phyloP scores from a whole-genome alignment of 2,329 filamentous ascomycete species.

The Emmonsia crescens region DNA sequence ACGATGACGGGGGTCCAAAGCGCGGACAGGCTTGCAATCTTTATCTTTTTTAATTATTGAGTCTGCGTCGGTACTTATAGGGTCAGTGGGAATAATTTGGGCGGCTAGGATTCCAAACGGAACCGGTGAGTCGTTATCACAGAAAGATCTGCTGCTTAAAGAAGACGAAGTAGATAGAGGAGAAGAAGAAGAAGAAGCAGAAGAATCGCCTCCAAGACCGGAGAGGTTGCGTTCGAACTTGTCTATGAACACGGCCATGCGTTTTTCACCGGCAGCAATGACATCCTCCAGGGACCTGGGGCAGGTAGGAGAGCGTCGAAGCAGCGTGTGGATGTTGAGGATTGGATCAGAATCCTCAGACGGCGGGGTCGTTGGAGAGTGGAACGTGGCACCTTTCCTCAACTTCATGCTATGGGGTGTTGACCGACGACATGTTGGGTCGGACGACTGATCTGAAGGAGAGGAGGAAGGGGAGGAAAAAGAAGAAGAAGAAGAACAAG shows the following conservation, averaged over 20 bases:
- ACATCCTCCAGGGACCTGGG: constrained; percentile 52
- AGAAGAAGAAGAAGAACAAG: constrained; percentile 18
- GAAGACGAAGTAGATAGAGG: constrained; percentile 19
- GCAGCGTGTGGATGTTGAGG: constrained; percentile 40
- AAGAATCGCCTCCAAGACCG: constrained; percentile 28
- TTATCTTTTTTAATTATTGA: constrained; percentile 6
- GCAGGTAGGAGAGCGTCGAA: constrained; percentile 54
- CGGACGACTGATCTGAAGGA: constrained; percentile 10
- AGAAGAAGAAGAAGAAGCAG: constrained; percentile 28
- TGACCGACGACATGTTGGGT: constrained; percentile 16
- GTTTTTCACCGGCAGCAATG: constrained; percentile 57
- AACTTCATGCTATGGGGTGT: constrained; percentile 42
- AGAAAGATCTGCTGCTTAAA: neutral
- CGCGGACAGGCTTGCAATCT: constrained; percentile 19
- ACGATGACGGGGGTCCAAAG: constrained; percentile 46
- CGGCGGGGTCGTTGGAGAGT: constrained; percentile 34
- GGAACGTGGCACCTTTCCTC: constrained; percentile 59
- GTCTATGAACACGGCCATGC: constrained; percentile 55
- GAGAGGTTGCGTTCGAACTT: constrained; percentile 54
- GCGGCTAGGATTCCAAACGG: constrained; percentile 50
- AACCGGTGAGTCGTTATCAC: constrained; percentile 49
- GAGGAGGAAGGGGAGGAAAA: constrained; percentile 18
- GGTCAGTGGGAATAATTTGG: constrained; percentile 39
- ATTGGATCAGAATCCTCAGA: constrained; percentile 33
- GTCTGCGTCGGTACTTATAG: constrained; percentile 21